phyloP scores from a whole-genome alignment of 768 basidiomycete genomes.

The Clitopilus passeckerianus region DNA sequence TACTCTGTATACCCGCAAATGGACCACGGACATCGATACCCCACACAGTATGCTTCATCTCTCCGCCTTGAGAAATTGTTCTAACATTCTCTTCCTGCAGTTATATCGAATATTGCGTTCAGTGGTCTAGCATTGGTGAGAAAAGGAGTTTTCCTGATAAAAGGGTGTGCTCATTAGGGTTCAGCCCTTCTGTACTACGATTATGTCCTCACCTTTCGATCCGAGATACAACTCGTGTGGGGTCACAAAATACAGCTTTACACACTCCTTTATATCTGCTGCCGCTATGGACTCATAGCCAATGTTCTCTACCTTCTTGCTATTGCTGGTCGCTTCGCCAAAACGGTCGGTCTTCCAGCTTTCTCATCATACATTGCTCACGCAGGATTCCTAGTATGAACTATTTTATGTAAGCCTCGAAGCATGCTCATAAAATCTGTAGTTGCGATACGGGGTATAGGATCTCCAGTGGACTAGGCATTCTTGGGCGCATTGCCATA shows the following conservation, averaged over 20 bases:
- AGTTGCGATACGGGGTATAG: slow-evolving; percentile 11
- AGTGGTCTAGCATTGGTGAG: not conserved
- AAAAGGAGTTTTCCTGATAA: no score
- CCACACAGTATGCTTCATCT: no score
- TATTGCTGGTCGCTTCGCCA: slow-evolving; percentile 9
- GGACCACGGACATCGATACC: no score
- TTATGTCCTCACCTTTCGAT: slow-evolving; percentile 19
- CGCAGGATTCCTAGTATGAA: no score
- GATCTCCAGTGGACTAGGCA: slow-evolving; percentile 4
- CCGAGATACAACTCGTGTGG: slow-evolving; percentile 22
- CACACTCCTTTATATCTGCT: slow-evolving; percentile 18
- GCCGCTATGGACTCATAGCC: slow-evolving; percentile 21
- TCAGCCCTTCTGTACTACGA: slow-evolving; percentile 12
- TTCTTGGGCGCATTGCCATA: slow-evolving; percentile 12
- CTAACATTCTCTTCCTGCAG: not conserved
- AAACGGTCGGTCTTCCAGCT: slow-evolving; percentile 3
- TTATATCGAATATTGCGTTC: not conserved
- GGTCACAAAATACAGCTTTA: slow-evolving; percentile 12
- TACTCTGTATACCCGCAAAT: no score
- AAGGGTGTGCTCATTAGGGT: no score
- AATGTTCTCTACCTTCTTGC: slow-evolving; percentile 21
- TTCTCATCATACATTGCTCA: no score
- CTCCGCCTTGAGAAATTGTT: no score
- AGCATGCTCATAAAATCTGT: not conserved
- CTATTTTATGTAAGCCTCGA: no score